phyloP scores from a whole-genome alignment of 2,329 filamentous ascomycete genomes.

The Ilyonectria robusta region DNA sequence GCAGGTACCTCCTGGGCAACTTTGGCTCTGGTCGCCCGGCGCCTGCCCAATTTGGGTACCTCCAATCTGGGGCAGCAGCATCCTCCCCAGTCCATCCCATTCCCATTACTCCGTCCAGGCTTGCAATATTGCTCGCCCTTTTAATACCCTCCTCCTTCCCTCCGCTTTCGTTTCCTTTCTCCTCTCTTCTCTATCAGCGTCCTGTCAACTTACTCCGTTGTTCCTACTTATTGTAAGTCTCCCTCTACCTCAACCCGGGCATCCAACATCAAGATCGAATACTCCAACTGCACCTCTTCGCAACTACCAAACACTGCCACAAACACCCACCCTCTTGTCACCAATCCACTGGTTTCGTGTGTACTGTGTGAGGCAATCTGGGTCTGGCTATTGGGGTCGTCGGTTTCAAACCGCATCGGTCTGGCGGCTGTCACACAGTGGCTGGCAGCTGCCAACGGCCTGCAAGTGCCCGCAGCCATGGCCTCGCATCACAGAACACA shows the following conservation, averaged over 20 bases:
- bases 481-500: background rate
- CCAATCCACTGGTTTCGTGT: background rate
- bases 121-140: conserved; percentile 19
- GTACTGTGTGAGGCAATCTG: background rate
- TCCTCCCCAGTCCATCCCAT: conserved; percentile 23
- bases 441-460: background rate
- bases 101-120: conserved; percentile 9
- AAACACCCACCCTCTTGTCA: too few species aligned
- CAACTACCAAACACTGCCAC: background rate
- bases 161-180: conserved; percentile 13
- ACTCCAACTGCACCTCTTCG: background rate
- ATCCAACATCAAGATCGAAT: background rate
- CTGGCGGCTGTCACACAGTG: background rate
- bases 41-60: conserved; percentile 32
- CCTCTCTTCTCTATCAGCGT: conserved; percentile 28
- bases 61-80: conserved; percentile 29
- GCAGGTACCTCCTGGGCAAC: background rate
- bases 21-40: conserved; percentile 19
- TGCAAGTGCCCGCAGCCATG: background rate
- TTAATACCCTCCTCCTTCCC: conserved; percentile 28
- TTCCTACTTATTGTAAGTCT: conserved; percentile 30
- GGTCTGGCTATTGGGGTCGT: background rate
- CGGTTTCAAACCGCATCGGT: background rate
- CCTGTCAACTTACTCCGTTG: conserved; percentile 32
- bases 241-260: background rate